Base-by-base conservation (phyloP, 148 eudicot species). In the Euryodendron excelsum region DNA sequence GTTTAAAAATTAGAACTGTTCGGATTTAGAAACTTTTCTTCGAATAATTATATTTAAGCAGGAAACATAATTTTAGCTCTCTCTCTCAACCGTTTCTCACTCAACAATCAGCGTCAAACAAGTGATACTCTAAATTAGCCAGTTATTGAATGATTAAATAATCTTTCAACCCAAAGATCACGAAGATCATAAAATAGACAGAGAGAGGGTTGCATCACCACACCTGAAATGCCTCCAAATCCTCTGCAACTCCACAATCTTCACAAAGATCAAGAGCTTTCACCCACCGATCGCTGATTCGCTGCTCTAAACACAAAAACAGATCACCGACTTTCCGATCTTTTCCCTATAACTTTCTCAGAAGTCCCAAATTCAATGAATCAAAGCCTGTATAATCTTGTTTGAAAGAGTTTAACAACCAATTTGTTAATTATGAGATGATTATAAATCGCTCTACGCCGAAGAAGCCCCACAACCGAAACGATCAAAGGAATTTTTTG, bases 281-380 rank as follows among this genome's bases (percentile, higher is more conserved):
- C 62, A 68, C 53, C 73, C 34, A 44, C 79, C 70, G 70, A 77
- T 65, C 63, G 59, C 3, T 20, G 61, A n/a, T n/a, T n/a, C n/a
- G n/a, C n/a, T n/a, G n/a, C n/a, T n/a, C 62, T 41, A 23, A 2
- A 33, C 28, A n/a, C 79, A 17, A 48, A 21, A 76, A 44, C 34
- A 41, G 20, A 33, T 0, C 37, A 28, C 14, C 34, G 17, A 72
- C 3, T 72, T 31, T 52, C 39, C 41, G 50, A 69, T 69, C 30
- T 44, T 41, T 10, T 10, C 3, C 17, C 0, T 15, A n/a, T 11
- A n/a, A 15, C 10, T 39, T 41, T 23, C 53, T 11, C 45, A 33
- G 31, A 10, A 15, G 18, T 3, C 36, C 9, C 23, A 18, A 8
- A 50, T 27, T 50, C 60, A 50, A 72, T 0, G 28, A 44, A n/a